These are phyloP conservation scores for Neofusicoccum sp. DNA, from an alignment of 2,329 filamentous ascomycete genomes.

Conservation along the genomic window DNA sequence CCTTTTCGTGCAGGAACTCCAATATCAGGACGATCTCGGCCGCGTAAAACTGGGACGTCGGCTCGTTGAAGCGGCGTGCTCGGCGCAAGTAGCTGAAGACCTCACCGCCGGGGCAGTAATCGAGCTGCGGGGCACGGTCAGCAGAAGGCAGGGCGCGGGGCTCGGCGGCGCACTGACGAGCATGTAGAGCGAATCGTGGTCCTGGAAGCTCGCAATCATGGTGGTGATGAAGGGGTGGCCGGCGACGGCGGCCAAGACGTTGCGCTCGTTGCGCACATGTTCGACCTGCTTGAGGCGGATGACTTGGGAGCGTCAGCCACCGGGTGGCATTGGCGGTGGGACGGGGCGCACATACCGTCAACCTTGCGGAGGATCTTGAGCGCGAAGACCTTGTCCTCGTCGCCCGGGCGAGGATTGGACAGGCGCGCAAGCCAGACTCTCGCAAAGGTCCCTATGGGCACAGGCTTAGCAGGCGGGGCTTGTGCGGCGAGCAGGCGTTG, in stretches of 20 bases:
- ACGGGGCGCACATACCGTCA: slow-evolving; percentile 42
- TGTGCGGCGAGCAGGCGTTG: slow-evolving; percentile 6
- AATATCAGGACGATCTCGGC: slow-evolving; percentile 81
- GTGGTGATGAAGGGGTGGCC: slow-evolving; percentile 83
- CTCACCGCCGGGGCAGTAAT: slow-evolving; percentile 81
- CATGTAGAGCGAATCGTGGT: slow-evolving; percentile 76
- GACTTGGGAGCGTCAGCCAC: slow-evolving; percentile 45
- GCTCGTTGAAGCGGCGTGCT: slow-evolving; percentile 74
- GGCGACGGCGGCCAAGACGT: slow-evolving; percentile 72
- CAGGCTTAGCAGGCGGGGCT: slow-evolving; percentile 11
- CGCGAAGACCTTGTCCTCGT: slow-evolving; percentile 69
- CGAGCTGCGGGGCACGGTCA: slow-evolving; percentile 50
- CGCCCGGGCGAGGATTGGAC: slow-evolving; percentile 50
- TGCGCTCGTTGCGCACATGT: slow-evolving; percentile 80
- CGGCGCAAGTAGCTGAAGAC: slow-evolving; percentile 80
- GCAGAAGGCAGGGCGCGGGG: not conserved
- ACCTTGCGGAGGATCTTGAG: slow-evolving; percentile 72
- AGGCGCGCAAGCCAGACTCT: slow-evolving; percentile 76
- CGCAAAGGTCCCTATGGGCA: slow-evolving; percentile 67
- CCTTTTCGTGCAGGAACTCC: slow-evolving; percentile 75
- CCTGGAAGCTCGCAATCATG: slow-evolving; percentile 75
- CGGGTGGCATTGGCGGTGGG: not conserved
- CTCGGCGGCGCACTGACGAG: slow-evolving; percentile 47
- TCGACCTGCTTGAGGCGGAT: slow-evolving; percentile 84
- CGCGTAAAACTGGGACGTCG: slow-evolving; percentile 76